Conservation (phyloP, 345 rosid species). For the Acer yangbiense region DNA sequence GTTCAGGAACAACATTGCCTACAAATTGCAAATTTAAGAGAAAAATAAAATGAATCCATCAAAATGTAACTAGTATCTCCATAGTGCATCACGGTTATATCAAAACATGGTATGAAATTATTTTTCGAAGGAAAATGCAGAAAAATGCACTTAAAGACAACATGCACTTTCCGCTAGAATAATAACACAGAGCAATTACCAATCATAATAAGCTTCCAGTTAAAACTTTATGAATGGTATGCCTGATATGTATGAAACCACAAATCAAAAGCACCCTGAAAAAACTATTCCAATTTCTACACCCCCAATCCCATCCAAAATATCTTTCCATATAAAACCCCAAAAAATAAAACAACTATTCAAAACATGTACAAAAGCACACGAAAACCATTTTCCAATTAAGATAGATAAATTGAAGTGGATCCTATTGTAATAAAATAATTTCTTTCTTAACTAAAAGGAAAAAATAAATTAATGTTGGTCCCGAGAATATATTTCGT, state of each 20-base stretch:
- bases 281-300: no score
- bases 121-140: neutral
- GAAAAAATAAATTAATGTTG: neutral
- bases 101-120: neutral
- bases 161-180: no score
- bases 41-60: neutral
- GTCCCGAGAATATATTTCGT: neutral
- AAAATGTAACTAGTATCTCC: neutral
- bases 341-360: neutral
- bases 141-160: neutral
- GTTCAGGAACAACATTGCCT: slow-evolving; percentile 93
- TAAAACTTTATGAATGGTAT: no score
- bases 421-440: neutral
- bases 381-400: neutral
- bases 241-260: no score
- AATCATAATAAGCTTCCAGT: no score
- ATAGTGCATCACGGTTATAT: neutral
- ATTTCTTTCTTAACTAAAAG: neutral
- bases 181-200: no score
- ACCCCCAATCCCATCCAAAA: neutral
- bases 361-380: neutral
- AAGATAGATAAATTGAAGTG: neutral
- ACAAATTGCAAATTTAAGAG: slow-evolving; percentile 16
- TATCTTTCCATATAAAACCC: no score
- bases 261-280: no score